Base-by-base conservation (phyloP, 164 flowering plant genomes). In the Magnolia changhungtana region DNA sequence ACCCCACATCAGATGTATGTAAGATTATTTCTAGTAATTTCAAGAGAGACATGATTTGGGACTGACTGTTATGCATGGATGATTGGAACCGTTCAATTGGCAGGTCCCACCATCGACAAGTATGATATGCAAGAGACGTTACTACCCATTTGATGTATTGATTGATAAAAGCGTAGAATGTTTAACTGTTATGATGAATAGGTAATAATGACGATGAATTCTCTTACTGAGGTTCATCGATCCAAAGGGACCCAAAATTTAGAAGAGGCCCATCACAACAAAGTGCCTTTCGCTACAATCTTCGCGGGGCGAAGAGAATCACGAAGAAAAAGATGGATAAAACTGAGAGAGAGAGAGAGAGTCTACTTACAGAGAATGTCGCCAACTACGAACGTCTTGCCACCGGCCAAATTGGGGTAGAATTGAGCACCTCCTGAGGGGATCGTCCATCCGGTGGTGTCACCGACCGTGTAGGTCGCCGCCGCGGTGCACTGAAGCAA, bases 331-430 rank as follows among this genome's bases (percentile, higher is more conserved):
- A 27, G 29, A 27, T 27, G 29, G 29, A 27, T 27, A 27, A 27
- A 27, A 27, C 2, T 27, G 2, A 27, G 29, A 27, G 29, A 1
- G 29, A 27, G 45, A 67, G 50, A 14, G 4, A 55, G 16, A n/a
- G 27, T 68, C 6, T 16, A 55, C 74, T 69, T 79, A 84, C 87
- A 70, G 23, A 82, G 75, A 75, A 51, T 61, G 67, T 83, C 85
- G 13, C 78, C 80, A 29, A 80, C 78, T 3, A 2, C 8, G 72
- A 80, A 78, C 10, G 72, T 67, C 16, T 70, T 55, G 5, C 64
- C 27, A 3, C 58, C 16, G 45, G 81, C 76, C 85, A 83, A 83
- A 19, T 24, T 58, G 50, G 55, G 0, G 69, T 78, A 78, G 63
- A 31, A 31, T 29, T 75, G 74, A 50, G 76, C 23, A 10, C 70